These are phyloP conservation scores for Aspergillus hortae DNA, from an alignment of 2,329 filamentous ascomycete species.

Conservation along the genomic window DNA sequence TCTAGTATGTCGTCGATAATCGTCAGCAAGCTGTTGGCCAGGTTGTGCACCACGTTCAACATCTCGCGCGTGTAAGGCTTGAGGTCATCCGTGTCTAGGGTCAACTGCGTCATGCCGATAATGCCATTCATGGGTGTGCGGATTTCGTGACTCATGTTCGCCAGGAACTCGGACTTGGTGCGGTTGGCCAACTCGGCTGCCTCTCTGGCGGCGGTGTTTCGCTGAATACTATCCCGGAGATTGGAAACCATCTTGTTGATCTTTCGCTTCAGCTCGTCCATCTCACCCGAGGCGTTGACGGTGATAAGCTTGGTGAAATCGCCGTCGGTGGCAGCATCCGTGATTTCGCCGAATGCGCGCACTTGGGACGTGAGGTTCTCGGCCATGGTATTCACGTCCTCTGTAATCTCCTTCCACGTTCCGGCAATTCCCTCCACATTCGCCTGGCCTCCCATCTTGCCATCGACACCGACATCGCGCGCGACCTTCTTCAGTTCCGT, in stretches of 20 bases:
- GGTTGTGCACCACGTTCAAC: constrained; percentile 95
- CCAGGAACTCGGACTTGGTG: constrained; percentile 96
- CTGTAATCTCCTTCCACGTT: constrained; percentile 97
- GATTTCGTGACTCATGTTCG: constrained; percentile 99
- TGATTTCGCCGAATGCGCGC: constrained; percentile 95
- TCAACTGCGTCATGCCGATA: constrained; percentile 96
- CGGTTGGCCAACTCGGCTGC: constrained; percentile 95
- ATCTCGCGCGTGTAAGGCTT: constrained; percentile 96
- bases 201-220: constrained; percentile 92
- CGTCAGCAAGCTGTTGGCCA: constrained; percentile 91
- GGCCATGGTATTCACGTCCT: constrained; percentile 92
- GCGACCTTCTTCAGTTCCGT: constrained; percentile 94
- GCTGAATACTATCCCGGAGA: constrained; percentile 89
- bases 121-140: constrained; percentile 97
- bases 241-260: constrained; percentile 99
- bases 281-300: constrained; percentile 94
- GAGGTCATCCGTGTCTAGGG: constrained; percentile 88
- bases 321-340: constrained; percentile 93
- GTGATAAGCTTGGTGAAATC: constrained; percentile 97
- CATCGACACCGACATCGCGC: constrained; percentile 93
- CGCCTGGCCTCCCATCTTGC: constrained; percentile 97
- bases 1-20: constrained; percentile 83
- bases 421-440: constrained; percentile 90
- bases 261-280: constrained; percentile 98
- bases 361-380: constrained; percentile 90